Conservation (phyloP, 805 yeast species). For the Candida pseudofarinosa region DNA sequence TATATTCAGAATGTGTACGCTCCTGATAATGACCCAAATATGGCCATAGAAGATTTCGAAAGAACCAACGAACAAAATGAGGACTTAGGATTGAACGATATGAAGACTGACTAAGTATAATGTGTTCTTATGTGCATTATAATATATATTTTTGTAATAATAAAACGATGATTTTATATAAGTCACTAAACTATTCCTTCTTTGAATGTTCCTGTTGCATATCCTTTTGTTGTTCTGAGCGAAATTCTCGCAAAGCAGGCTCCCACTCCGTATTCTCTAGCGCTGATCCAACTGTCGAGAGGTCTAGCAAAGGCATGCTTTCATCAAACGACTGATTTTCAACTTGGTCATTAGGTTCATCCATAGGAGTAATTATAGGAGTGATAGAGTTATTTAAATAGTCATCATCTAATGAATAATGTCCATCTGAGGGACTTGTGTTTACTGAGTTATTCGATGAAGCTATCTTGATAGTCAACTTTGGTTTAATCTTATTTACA, state of each 20-base stretch:
- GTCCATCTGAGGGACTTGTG: not conserved
- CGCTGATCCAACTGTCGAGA: slow-evolving; percentile 21
- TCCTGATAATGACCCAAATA: slow-evolving; percentile 96
- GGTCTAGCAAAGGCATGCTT: slow-evolving; percentile 15
- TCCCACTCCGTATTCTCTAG: slow-evolving; percentile 24
- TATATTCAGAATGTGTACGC: slow-evolving; percentile 98
- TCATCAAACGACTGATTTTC: not conserved
- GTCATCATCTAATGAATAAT: not conserved
- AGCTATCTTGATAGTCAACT: slow-evolving; percentile 16
- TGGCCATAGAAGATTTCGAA: slow-evolving; percentile 85
- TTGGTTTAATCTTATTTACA: slow-evolving; percentile 7
- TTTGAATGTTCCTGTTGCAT: slow-evolving; percentile 1
- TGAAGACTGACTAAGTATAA: slow-evolving; percentile 32
- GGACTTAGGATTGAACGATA: slow-evolving; percentile 75
- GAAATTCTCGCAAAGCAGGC: slow-evolving; percentile 19
- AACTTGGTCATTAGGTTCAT: not conserved
- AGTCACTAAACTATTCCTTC: slow-evolving; percentile 2
- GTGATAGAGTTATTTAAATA: not conserved
- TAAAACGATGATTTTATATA: too few relatives aligned
- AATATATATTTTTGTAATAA: slow-evolving; percentile 2
- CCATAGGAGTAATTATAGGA: not conserved
- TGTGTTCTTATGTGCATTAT: not conserved
- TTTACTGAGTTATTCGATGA: not conserved
- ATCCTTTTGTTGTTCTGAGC: slow-evolving; percentile 6
- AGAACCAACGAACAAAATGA: slow-evolving; percentile 89